Evolutionary conservation across 148 eudicot genomes (phyloP).

Genomic region (Spergularia marina): DNA sequence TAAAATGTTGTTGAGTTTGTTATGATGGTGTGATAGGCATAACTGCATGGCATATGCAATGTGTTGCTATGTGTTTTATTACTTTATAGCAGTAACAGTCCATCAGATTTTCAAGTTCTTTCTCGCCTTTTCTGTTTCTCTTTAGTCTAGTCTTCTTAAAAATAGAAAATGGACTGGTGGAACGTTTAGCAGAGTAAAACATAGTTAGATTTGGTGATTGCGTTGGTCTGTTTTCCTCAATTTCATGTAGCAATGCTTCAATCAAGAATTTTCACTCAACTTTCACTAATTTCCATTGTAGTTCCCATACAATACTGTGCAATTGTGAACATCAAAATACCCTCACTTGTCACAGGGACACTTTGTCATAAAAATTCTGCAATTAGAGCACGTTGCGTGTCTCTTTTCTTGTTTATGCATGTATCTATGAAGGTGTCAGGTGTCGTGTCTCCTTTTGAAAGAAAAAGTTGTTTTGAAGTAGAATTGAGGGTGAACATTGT

Average conservation of each 20-base stretch:
- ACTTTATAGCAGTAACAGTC: background rate
- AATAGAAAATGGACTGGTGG: background rate
- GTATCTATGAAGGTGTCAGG: background rate
- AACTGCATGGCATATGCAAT: background rate
- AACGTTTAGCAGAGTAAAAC: background rate
- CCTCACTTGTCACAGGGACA: background rate
- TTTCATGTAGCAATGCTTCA: background rate
- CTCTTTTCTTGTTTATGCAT: background rate
- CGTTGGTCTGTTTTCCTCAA: background rate
- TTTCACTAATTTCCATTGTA: background rate
- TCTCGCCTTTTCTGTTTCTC: background rate
- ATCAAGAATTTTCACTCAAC: background rate
- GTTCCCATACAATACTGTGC: background rate
- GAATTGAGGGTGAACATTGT: background rate
- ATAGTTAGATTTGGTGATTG: background rate
- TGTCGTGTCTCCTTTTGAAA: background rate
- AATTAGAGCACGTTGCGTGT: background rate
- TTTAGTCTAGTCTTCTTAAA: background rate
- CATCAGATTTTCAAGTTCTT: background rate
- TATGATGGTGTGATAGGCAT: background rate
- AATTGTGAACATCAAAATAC: background rate
- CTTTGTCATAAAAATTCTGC: background rate
- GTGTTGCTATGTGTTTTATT: background rate
- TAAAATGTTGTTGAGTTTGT: background rate
- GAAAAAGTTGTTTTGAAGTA: background rate